Conservation (phyloP, 176 grass and related monocot genomes). For the Ensete ventricosum region DNA sequence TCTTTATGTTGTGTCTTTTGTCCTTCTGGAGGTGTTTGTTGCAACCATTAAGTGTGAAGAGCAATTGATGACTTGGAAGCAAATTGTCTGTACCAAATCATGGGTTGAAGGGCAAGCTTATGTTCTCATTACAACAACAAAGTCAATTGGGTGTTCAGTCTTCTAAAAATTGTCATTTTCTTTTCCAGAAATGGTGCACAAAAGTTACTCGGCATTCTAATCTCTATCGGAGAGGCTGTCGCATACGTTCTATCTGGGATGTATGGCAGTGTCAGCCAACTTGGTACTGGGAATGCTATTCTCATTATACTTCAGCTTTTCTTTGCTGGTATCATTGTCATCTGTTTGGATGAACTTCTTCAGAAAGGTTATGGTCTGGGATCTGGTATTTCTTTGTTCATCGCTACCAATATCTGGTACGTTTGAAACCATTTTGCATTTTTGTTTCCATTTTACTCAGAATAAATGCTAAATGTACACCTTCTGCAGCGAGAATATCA, state of each 20-base stretch:
- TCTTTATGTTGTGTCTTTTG: too few relatives aligned
- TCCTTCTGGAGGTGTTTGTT: too few relatives aligned
- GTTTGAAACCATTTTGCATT: not conserved
- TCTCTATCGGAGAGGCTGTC: slow-evolving; percentile 82
- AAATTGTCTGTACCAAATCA: not conserved
- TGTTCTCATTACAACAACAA: not conserved
- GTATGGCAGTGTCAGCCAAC: slow-evolving; percentile 82
- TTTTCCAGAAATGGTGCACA: slow-evolving; percentile 71
- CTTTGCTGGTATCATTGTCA: slow-evolving; percentile 96
- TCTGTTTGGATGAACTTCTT: slow-evolving; percentile 91
- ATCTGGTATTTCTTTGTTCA: slow-evolving; percentile 93
- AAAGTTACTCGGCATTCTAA: slow-evolving; percentile 86
- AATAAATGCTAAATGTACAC: not conserved
- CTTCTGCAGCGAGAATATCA: slow-evolving; percentile 77
- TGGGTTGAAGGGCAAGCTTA: not conserved
- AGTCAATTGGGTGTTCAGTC: not conserved
- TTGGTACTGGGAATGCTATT: slow-evolving; percentile 91
- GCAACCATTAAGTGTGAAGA: not conserved
- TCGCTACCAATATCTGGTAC: slow-evolving; percentile 98
- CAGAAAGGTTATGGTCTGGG: slow-evolving; percentile 99
- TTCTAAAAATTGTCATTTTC: slow-evolving; percentile 11
- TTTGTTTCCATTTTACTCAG: not conserved
- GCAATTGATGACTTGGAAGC: not conserved
- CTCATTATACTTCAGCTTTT: slow-evolving; percentile 97
- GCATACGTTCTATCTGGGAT: slow-evolving; percentile 93